Percentiles rank a stretch among this genome's conserved stretches.
phyloP scores from a whole-genome alignment of 805 yeast genomes.

The Cyberlindnera galapagoensis region DNA sequence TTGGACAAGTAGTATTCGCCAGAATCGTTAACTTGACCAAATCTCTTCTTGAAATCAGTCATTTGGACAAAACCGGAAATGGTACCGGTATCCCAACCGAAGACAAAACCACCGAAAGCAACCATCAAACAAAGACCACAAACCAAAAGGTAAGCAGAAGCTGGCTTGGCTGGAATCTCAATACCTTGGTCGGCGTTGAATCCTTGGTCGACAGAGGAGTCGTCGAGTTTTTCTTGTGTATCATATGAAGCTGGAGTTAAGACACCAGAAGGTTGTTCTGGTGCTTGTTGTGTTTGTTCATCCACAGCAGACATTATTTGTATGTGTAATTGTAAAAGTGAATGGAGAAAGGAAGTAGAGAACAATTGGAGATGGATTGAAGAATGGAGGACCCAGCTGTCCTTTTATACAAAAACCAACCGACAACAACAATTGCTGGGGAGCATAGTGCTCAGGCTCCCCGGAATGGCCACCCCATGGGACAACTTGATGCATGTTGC shows the following conservation, averaged over 20 bases:
- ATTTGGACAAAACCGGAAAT: slow-evolving; percentile 63
- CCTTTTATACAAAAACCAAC: too few relatives aligned
- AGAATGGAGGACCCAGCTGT: not conserved
- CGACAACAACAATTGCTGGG: too few relatives aligned
- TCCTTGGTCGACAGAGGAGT: slow-evolving; percentile 8
- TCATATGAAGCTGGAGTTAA: slow-evolving; percentile 19
- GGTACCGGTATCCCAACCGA: slow-evolving; percentile 81
- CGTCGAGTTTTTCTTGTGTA: slow-evolving; percentile 13
- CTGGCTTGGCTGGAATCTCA: slow-evolving; percentile 28
- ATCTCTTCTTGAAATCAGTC: slow-evolving; percentile 47
- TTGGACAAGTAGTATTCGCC: slow-evolving; percentile 45
- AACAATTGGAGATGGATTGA: not conserved
- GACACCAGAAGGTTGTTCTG: slow-evolving; percentile 14
- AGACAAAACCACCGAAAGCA: slow-evolving; percentile 73
- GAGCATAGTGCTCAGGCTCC: not conserved
- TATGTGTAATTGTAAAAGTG: slow-evolving; percentile 1
- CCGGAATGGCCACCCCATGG: slow-evolving; percentile 9
- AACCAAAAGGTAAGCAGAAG: slow-evolving; percentile 25
- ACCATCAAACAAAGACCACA: slow-evolving; percentile 34
- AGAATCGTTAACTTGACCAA: slow-evolving; percentile 39
- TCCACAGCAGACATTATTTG: slow-evolving; percentile 11
- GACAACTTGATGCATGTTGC: slow-evolving; percentile 5
- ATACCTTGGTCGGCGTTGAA: not conserved
- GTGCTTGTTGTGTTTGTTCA: slow-evolving; percentile 9
- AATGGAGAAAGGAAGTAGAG: slow-evolving; percentile 1